A percentile compares a stretch with the other conserved stretches of the same genome.
phyloP scores from a whole-genome alignment of 257 asterid species.

The Penstemon barbatus region DNA sequence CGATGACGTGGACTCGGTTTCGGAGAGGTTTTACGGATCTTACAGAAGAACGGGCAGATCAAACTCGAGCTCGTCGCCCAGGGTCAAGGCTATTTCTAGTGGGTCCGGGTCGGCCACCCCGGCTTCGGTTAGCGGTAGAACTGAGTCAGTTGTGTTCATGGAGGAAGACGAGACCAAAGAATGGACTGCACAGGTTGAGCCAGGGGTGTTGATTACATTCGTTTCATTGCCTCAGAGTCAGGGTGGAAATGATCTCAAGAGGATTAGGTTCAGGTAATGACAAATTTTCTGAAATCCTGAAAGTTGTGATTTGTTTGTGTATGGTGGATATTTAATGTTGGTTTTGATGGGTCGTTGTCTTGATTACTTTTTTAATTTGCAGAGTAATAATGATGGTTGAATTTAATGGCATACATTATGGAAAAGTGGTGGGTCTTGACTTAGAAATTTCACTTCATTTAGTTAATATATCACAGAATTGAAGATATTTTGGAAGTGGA shows the following conservation, averaged over 20 bases:
- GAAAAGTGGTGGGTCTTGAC: constrained; percentile 59
- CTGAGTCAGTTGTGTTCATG: constrained; percentile 67
- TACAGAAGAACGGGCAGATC: constrained; percentile 67
- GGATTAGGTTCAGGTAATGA: constrained; percentile 84
- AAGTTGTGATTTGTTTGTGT: constrained; percentile 47
- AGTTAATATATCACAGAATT: constrained; percentile 33
- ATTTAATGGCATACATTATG: constrained; percentile 53
- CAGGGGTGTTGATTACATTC: constrained; percentile 90
- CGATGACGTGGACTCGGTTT: constrained; percentile 64
- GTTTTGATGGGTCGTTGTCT: constrained; percentile 44
- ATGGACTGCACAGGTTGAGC: constrained; percentile 99
- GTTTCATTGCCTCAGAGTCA: constrained; percentile 71
- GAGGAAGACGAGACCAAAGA: constrained; percentile 89
- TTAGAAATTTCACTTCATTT: constrained; percentile 38
- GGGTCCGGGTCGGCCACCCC: constrained; percentile 74
- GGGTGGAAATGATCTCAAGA: constrained; percentile 90
- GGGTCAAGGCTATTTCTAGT: constrained; percentile 70
- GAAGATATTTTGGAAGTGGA: constrained; percentile 24
- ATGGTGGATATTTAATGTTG: constrained; percentile 37
- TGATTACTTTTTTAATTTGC: constrained; percentile 29
- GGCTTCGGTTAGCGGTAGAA: constrained; percentile 80
- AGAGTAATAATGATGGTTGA: constrained; percentile 53
- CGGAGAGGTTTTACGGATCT: constrained; percentile 63
- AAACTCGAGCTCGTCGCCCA: constrained; percentile 58
- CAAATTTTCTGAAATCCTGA: constrained; percentile 33